Evolutionary conservation across 2,329 filamentous ascomycete genomes (phyloP).

Genomic region (Alternaria rosae): DNA sequence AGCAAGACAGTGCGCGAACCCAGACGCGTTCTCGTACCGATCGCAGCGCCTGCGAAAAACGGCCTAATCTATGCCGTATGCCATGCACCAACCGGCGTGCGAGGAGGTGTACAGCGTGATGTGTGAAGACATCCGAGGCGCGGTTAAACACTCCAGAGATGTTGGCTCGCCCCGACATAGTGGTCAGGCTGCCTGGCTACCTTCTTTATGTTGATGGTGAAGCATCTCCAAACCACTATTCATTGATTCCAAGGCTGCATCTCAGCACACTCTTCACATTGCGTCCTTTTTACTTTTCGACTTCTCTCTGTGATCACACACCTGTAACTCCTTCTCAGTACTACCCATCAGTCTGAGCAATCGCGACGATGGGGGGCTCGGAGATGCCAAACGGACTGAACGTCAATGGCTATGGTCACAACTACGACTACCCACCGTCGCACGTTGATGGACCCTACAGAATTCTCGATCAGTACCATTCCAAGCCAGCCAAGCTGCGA

Average conservation of each 20-base stretch:
- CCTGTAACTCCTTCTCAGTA: background rate
- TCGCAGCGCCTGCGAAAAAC: background rate
- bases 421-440: conserved; percentile 42
- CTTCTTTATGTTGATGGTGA: background rate
- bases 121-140: conserved; percentile 24
- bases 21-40: conserved; percentile 4
- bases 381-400: conserved; percentile 38
- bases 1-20: conserved; percentile 15
- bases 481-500: conserved; percentile 40
- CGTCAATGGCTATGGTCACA: conserved; percentile 35
- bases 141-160: conserved; percentile 42
- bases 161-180: conserved; percentile 15
- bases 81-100: conserved; percentile 15
- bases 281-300: background rate
- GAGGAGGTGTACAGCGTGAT: conserved; percentile 1
- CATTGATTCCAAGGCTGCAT: background rate
- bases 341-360: background rate
- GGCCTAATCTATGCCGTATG: conserved; percentile 21
- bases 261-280: background rate
- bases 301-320: background rate
- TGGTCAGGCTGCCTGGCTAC: conserved; percentile 21
- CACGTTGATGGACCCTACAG: conserved; percentile 41
- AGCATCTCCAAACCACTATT: conserved; percentile 5
- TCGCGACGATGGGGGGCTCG: conserved; percentile 37
- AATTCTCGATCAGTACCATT: conserved; percentile 45